Percentiles rank a stretch among this genome's conserved stretches.
Conservation (phyloP, 106 monocot genomes). For the Chionographis japonica region DNA sequence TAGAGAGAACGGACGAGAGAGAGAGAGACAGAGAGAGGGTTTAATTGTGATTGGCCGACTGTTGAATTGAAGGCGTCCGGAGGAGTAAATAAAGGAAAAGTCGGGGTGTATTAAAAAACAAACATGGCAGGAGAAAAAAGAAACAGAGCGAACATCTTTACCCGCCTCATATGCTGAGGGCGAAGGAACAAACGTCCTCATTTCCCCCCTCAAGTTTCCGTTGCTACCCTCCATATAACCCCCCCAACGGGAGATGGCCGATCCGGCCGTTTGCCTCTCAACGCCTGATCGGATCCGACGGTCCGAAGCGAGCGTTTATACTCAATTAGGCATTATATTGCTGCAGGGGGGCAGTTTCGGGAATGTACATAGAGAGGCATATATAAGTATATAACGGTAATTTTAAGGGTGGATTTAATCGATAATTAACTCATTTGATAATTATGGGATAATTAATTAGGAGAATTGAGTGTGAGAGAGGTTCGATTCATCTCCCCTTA, state of each 20-base stretch:
- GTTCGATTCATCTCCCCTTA: conserved; percentile 25
- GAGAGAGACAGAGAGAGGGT: conserved; percentile 10
- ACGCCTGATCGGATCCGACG: too few species aligned
- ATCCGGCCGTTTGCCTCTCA: too few species aligned
- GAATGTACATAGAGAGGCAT: neutral
- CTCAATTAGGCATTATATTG: too few species aligned
- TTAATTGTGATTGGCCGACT: neutral
- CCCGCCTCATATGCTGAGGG: too few species aligned
- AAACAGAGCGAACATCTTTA: too few species aligned
- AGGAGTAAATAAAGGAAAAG: conserved; percentile 19
- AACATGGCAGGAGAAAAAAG: neutral
- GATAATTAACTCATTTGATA: conserved; percentile 3
- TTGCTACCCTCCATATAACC: neutral
- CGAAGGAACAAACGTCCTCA: too few species aligned
- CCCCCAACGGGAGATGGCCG: neutral
- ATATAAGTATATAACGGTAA: conserved; percentile 5
- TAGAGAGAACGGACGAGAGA: conserved; percentile 17
- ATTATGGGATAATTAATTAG: conserved; percentile 1
- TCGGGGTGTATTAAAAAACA: neutral
- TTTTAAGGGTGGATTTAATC: conserved; percentile 10
- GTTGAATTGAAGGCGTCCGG: conserved; percentile 13
- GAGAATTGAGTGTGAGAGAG: neutral
- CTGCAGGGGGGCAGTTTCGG: conserved; percentile 17
- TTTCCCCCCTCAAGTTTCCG: neutral
- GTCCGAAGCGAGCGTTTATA: too few species aligned